Evolutionary conservation across 805 yeast genomes (phyloP), one percentile per base, ranked within the genome.

Genomic region (Spathaspora passalidarum): DNA sequence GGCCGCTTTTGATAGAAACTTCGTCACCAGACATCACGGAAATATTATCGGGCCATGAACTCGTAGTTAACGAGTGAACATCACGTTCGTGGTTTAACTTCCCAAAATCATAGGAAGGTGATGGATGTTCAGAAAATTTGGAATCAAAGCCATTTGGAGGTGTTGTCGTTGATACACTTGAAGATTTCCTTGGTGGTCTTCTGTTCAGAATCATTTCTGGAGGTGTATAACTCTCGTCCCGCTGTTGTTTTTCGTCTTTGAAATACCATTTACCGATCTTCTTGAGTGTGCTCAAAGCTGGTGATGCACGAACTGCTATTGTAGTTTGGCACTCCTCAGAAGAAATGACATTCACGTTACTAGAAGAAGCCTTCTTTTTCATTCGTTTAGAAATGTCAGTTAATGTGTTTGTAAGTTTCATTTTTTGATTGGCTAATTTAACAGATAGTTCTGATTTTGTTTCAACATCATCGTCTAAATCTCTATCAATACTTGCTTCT

Each of bases 261-360:
- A 73, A 74, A 53, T 86, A 86, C 88, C 92, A 84, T 50, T 78
- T 82, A 1, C 86, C 87, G 6, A 86, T 61, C 54, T 80, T 85
- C 47, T 73, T 76, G 40, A 83, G 63, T 0, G 88, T 65, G 38
- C 56, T 62, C 34, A 57, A 54, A 8, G 64, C 54, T 1, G 55
- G 35, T 6, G 55, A 40, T 1, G 42, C 8, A 9, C 36, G 36
- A 6, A 8, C 6, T 17, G 13, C 23, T 6, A 22, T 36, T 23
- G 42, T 39, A 4, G 2, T 29, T 11, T 17, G 42, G 13, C 20
- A 11, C 5, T 4, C 13, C 13, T 25, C 42, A 7, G 40, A 14
- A 23, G 32, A 11, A 21, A 10, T 20, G 6, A 22, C 3, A 19
- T 3, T 10, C 3, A 19, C 5, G 4, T 40, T 19, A 9, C 40